Percentiles rank a stretch among this genome's conserved stretches.
These are phyloP conservation scores for Pleoardoris graminearum DNA, from an alignment of 2,329 filamentous ascomycete genomes.

Conservation along the genomic window DNA sequence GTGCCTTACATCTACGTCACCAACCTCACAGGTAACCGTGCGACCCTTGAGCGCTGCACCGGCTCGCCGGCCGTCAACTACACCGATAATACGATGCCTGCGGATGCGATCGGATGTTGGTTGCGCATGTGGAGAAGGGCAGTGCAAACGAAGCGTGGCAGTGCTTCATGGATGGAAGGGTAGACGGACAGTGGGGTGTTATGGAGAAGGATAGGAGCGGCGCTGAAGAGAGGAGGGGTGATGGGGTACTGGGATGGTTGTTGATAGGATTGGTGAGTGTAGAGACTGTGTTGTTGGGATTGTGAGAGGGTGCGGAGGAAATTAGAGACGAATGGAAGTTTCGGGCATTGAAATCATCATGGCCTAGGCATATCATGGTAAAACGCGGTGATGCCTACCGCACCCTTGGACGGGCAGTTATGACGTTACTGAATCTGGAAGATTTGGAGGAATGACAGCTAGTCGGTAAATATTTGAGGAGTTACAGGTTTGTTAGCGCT, in stretches of 20 bases:
- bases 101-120: not conserved
- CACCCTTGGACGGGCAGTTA: too few species aligned
- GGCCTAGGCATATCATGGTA: too few species aligned
- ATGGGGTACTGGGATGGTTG: not conserved
- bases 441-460: too few species aligned
- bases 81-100: conserved; percentile 1
- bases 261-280: not conserved
- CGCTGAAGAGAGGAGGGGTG: not conserved
- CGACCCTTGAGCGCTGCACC: not conserved
- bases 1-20: conserved; percentile 4
- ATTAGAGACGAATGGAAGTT: too few species aligned
- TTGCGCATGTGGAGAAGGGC: not conserved
- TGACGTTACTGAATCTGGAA: too few species aligned
- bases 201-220: not conserved
- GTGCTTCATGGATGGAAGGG: not conserved
- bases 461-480: too few species aligned
- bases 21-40: not conserved
- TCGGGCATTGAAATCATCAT: too few species aligned
- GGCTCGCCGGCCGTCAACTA: not conserved
- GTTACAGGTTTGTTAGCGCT: too few species aligned
- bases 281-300: not conserved
- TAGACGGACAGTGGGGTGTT: not conserved
- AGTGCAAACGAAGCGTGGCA: not conserved
- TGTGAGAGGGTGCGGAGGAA: too few species aligned
- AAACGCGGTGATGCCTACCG: too few species aligned